phyloP scores from a whole-genome alignment of 495 filamentous ascomycete species.

The Xylaria palmicola region DNA sequence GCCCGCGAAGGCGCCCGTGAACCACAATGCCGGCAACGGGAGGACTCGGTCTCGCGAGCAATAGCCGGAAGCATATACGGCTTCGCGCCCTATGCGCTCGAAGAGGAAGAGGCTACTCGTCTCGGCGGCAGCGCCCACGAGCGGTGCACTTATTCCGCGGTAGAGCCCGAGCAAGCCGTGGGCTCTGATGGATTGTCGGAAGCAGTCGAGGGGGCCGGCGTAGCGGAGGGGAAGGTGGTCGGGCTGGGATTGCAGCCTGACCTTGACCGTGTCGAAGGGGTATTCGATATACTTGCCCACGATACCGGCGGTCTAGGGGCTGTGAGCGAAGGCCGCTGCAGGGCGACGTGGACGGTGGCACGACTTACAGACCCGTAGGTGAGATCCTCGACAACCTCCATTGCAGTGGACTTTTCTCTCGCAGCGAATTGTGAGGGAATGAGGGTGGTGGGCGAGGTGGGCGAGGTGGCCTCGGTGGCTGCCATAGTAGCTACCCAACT shows the following conservation, averaged over 20 bases:
- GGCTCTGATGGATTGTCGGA: slow-evolving; percentile 73
- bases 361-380: slow-evolving; percentile 76
- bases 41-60: slow-evolving; percentile 53
- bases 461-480: slow-evolving; percentile 18
- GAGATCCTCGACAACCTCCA: slow-evolving; percentile 77
- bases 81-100: slow-evolving; percentile 61
- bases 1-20: slow-evolving; percentile 81
- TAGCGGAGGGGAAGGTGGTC: slow-evolving; percentile 80
- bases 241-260: slow-evolving; percentile 75
- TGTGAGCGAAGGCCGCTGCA: slow-evolving; percentile 2
- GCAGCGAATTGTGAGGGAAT: slow-evolving; percentile 1
- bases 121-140: slow-evolving; percentile 89
- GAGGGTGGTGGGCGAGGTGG: not conserved
- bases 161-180: slow-evolving; percentile 84
- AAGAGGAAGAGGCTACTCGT: slow-evolving; percentile 94
- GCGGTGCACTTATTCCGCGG: slow-evolving; percentile 87
- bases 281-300: slow-evolving; percentile 96
- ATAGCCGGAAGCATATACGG: slow-evolving; percentile 57
- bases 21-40: slow-evolving; percentile 68
- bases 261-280: slow-evolving; percentile 98
- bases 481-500: slow-evolving; percentile 24
- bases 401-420: slow-evolving; percentile 47
- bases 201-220: slow-evolving; percentile 87
- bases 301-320: slow-evolving; percentile 70
- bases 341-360: not conserved